These are phyloP conservation scores for Irpex rosettiformis DNA, from an alignment of 1,284 basidiomycete species.

Conservation along the genomic window DNA sequence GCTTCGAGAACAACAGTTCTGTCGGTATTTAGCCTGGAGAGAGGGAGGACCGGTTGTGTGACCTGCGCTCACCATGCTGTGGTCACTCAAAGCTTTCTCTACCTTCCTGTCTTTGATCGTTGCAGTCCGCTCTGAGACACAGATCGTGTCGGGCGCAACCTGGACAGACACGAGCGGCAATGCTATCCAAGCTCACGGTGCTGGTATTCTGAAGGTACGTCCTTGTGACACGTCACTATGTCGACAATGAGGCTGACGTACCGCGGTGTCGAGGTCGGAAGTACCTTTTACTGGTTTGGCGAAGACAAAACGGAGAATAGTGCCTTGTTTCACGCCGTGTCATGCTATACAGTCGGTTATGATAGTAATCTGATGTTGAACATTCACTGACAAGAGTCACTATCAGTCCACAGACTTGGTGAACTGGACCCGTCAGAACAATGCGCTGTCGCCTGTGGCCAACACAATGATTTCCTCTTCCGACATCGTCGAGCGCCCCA, in stretches of 20 bases:
- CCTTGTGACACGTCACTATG: neutral
- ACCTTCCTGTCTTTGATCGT: conserved; percentile 10
- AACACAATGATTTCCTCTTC: conserved; percentile 55
- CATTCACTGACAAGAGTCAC: neutral
- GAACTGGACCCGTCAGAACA: conserved; percentile 55
- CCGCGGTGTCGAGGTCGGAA: conserved; percentile 39
- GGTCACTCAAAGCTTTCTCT: conserved; percentile 11
- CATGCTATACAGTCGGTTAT: conserved; percentile 48
- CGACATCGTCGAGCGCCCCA: conserved; percentile 63
- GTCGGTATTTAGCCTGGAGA: conserved; percentile 2
- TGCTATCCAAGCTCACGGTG: conserved; percentile 63
- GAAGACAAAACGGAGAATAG: conserved; percentile 61
- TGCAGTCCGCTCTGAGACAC: conserved; percentile 23
- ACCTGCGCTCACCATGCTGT: conserved; percentile 16
- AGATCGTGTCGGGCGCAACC: conserved; percentile 60
- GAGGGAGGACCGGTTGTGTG: too few relatives aligned
- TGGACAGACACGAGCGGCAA: conserved; percentile 64
- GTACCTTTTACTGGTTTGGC: conserved; percentile 62
- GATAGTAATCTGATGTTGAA: neutral
- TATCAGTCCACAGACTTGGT: conserved; percentile 48
- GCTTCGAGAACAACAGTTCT: conserved; percentile 2
- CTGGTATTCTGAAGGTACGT: conserved; percentile 52
- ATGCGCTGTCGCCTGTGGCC: conserved; percentile 50
- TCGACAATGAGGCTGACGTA: neutral
- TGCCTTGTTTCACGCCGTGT: conserved; percentile 52